phyloP scores from a whole-genome alignment of 495 filamentous ascomycete genomes.

The Hypoxylon subgilvum region DNA sequence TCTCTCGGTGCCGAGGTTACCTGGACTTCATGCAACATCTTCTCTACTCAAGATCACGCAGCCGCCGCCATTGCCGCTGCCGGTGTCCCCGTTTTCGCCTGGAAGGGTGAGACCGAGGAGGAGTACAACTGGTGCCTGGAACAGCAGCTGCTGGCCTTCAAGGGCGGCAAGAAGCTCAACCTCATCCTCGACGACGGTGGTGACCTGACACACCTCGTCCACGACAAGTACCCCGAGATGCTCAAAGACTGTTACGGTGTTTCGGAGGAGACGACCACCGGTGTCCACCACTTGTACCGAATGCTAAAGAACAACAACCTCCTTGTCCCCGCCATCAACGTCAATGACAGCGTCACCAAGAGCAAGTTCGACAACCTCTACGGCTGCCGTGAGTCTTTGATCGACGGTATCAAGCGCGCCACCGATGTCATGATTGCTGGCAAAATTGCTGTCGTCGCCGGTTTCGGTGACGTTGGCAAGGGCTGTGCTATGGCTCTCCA shows the following conservation, averaged over 20 bases:
- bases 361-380: slow-evolving; percentile 99
- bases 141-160: slow-evolving; percentile 96
- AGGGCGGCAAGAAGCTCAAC: slow-evolving; percentile 94
- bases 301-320: slow-evolving; percentile 94
- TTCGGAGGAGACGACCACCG: slow-evolving; percentile 99
- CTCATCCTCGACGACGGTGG: slow-evolving; percentile 98
- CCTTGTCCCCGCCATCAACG: slow-evolving; percentile 95
- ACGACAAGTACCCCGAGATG: slow-evolving; percentile 97
- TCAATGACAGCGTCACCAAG: slow-evolving; percentile 99
- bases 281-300: slow-evolving; percentile 98
- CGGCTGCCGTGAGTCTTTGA: slow-evolving; percentile 97
- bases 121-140: slow-evolving; percentile 99
- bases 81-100: slow-evolving; percentile 96
- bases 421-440: slow-evolving; percentile 99
- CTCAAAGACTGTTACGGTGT: slow-evolving; percentile 97
- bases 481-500: slow-evolving; percentile 94
- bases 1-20: slow-evolving; percentile 96
- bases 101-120: slow-evolving; percentile 99
- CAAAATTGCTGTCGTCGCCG: slow-evolving; percentile 95
- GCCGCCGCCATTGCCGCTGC: slow-evolving; percentile 94
- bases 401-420: slow-evolving; percentile 99
- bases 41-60: slow-evolving; percentile 98
- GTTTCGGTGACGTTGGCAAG: slow-evolving; percentile 99
- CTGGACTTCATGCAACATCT: slow-evolving; percentile 99
- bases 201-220: slow-evolving; percentile 94